phyloP scores from a whole-genome alignment of 345 rosid species.

The Populus nigra region DNA sequence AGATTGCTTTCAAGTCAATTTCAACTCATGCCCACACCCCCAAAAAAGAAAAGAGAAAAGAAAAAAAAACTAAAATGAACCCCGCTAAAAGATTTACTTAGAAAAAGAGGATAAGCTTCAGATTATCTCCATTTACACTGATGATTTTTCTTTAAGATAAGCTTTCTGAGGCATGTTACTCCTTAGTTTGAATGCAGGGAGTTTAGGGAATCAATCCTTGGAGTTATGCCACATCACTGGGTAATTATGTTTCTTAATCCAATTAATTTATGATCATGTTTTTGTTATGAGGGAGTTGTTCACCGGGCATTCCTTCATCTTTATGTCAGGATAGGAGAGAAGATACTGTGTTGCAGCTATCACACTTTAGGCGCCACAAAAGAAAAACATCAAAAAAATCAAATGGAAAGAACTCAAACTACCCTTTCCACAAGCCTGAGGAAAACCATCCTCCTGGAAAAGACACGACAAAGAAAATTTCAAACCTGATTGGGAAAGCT shows the following conservation, averaged over 20 bases:
- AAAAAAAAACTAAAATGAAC: background rate
- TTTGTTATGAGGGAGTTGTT: slow-evolving; percentile 15
- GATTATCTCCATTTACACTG: background rate
- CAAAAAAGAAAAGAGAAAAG: background rate
- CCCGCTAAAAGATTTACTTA: background rate
- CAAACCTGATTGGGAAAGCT: slow-evolving; percentile 85
- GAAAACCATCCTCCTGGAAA: slow-evolving; percentile 90
- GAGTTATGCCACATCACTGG: slow-evolving; percentile 97
- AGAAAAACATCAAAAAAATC: slow-evolving; percentile 73
- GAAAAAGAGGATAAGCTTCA: background rate
- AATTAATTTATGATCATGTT: background rate
- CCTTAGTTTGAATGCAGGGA: slow-evolving; percentile 92
- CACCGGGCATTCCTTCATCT: slow-evolving; percentile 11
- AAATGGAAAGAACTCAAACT: slow-evolving; percentile 62
- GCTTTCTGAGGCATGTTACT: slow-evolving; percentile 36
- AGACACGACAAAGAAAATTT: slow-evolving; percentile 76
- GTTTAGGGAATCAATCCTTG: slow-evolving; percentile 91
- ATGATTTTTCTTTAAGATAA: slow-evolving; percentile 18
- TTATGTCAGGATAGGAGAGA: slow-evolving; percentile 90
- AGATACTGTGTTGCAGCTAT: slow-evolving; percentile 75
- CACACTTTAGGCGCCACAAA: slow-evolving; percentile 87
- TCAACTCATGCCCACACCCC: too few relatives aligned
- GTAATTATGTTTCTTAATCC: slow-evolving; percentile 41
- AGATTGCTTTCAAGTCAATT: too few relatives aligned
- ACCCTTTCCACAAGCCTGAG: slow-evolving; percentile 91